Conservation (phyloP, 257 asterid species). For the Lantana camara region DNA sequence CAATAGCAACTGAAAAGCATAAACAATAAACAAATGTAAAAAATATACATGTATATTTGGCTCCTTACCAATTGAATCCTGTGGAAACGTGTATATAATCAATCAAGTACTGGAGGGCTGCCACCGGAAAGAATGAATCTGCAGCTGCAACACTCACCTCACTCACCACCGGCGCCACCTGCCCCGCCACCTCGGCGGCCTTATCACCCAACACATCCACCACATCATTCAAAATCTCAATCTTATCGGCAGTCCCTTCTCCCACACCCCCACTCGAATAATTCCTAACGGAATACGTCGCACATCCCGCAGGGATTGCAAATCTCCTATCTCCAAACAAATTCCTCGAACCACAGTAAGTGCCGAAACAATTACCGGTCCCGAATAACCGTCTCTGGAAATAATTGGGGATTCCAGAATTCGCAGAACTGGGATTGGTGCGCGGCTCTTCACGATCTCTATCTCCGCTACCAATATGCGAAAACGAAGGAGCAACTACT, state of each 20-base stretch:
- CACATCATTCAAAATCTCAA: slow-evolving; percentile 56
- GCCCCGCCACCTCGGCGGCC: slow-evolving; percentile 52
- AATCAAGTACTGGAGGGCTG: slow-evolving; percentile 71
- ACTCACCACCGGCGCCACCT: slow-evolving; percentile 56
- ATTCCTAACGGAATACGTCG: slow-evolving; percentile 46
- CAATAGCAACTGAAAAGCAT: neutral
- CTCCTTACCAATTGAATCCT: slow-evolving; percentile 75
- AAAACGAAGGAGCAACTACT: slow-evolving; percentile 50
- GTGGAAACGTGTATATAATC: slow-evolving; percentile 68
- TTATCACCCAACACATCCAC: slow-evolving; percentile 60
- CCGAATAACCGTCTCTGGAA: slow-evolving; percentile 36
- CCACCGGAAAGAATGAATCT: slow-evolving; percentile 80
- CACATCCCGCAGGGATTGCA: slow-evolving; percentile 45
- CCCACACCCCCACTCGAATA: slow-evolving; percentile 59
- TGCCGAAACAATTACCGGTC: slow-evolving; percentile 30
- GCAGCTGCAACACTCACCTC: slow-evolving; percentile 90
- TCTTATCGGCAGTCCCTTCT: slow-evolving; percentile 55
- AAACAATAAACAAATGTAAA: neutral
- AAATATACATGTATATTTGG: neutral
- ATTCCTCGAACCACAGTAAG: slow-evolving; percentile 34
- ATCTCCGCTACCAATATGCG: slow-evolving; percentile 48
- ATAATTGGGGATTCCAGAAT: slow-evolving; percentile 29
- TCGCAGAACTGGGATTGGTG: slow-evolving; percentile 22
- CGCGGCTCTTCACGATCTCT: slow-evolving; percentile 36
- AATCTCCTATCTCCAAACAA: slow-evolving; percentile 41